Evolutionary conservation across 805 yeast genomes (phyloP).

Genomic region (Alloascoidea hylecoeti): DNA sequence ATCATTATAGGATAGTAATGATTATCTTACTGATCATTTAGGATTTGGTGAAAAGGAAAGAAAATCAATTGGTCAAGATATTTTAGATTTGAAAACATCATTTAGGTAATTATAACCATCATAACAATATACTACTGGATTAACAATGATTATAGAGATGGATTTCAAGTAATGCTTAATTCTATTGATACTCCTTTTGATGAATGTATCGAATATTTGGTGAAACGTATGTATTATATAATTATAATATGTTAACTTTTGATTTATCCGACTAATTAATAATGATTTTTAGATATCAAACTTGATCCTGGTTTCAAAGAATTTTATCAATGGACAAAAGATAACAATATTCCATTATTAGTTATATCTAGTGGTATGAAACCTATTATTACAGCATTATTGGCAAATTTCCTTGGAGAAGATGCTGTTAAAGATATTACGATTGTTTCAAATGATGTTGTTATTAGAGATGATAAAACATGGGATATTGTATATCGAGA

Average conservation of each 20-base stretch:
- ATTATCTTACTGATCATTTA: slow-evolving; percentile 71
- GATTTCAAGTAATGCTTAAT: slow-evolving; percentile 73
- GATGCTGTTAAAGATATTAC: slow-evolving; percentile 60
- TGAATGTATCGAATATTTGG: slow-evolving; percentile 62
- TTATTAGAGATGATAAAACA: slow-evolving; percentile 32
- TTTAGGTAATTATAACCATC: slow-evolving; percentile 22
- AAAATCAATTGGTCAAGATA: slow-evolving; percentile 50
- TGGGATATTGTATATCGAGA: slow-evolving; percentile 87
- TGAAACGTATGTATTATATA: slow-evolving; percentile 18
- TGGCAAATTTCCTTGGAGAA: slow-evolving; percentile 61
- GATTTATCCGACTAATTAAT: slow-evolving; percentile 3
- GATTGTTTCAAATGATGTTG: slow-evolving; percentile 70
- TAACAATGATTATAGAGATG: slow-evolving; percentile 39
- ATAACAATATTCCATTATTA: slow-evolving; percentile 63
- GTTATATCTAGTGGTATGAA: slow-evolving; percentile 91
- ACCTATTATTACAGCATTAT: slow-evolving; percentile 73
- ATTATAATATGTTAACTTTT: slow-evolving; percentile 1
- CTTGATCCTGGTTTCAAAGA: slow-evolving; percentile 85
- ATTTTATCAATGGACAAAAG: slow-evolving; percentile 68
- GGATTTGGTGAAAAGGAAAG: slow-evolving; percentile 76
- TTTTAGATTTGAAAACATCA: slow-evolving; percentile 49
- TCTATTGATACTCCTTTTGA: slow-evolving; percentile 66
- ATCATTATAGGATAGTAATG: slow-evolving; percentile 57
- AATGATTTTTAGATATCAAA: slow-evolving; percentile 34
- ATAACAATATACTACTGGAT: neutral